Conservation (phyloP, 2,329 filamentous ascomycete genomes). For the Aureobasidium pullulans region DNA sequence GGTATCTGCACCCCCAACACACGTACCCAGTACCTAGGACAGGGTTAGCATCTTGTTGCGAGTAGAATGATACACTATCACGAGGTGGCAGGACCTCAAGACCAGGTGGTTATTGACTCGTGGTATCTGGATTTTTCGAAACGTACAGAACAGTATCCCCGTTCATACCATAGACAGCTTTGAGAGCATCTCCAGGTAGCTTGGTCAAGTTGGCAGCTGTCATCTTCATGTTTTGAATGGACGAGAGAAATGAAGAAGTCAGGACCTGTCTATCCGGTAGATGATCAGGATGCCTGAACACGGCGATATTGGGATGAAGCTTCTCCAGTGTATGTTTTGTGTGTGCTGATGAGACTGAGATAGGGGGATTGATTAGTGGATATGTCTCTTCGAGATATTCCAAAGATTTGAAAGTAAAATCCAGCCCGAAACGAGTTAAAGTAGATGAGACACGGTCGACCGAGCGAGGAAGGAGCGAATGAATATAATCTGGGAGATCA, state of each 20-base stretch:
- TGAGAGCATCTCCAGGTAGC: slow-evolving; percentile 64
- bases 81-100: no score
- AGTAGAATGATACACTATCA: no score
- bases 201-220: slow-evolving; percentile 51
- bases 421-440: slow-evolving; percentile 34
- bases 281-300: slow-evolving; percentile 89
- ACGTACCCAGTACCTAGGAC: background rate
- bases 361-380: slow-evolving; percentile 36
- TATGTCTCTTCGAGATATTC: slow-evolving; percentile 39
- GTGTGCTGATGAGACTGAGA: slow-evolving; percentile 57
- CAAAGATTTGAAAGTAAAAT: slow-evolving; percentile 38
- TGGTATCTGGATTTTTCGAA: no score
- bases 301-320: slow-evolving; percentile 74
- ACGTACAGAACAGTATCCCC: slow-evolving; percentile 71
- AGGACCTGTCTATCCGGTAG: slow-evolving; percentile 64
- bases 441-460: slow-evolving; percentile 35
- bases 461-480: slow-evolving; percentile 35
- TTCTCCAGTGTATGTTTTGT: slow-evolving; percentile 71
- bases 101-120: no score
- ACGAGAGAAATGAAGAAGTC: slow-evolving; percentile 49
- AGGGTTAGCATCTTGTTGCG: no score
- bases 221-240: slow-evolving; percentile 49
- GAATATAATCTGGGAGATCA: slow-evolving; percentile 35
- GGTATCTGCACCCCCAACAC: no score
- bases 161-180: slow-evolving; percentile 71